phyloP scores from a whole-genome alignment of 2,329 filamentous ascomycete species.

The Dryadomyces quercus-mongolicae region DNA sequence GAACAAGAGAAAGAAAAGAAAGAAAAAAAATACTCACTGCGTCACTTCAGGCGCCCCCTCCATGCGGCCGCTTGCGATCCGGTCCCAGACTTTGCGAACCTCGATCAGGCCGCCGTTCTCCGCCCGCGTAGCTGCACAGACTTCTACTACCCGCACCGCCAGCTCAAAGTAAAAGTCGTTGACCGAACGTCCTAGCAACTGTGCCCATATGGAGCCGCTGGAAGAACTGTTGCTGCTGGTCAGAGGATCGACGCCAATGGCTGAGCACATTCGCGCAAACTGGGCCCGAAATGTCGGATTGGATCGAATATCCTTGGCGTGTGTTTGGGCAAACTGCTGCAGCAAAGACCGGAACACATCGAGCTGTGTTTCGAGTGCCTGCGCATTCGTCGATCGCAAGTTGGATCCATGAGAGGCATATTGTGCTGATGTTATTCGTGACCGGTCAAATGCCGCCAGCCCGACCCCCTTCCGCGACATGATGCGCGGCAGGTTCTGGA shows the following conservation, averaged over 20 bases:
- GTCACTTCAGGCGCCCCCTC: conserved; percentile 70
- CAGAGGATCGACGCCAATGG: conserved; percentile 90
- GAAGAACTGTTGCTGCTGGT: conserved; percentile 48
- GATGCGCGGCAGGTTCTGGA: not conserved
- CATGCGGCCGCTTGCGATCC: conserved; percentile 59
- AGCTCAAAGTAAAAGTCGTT: conserved; percentile 99
- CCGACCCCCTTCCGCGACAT: conserved; percentile 78
- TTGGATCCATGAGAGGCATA: conserved; percentile 83
- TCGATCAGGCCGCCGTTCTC: conserved; percentile 92
- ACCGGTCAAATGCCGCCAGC: conserved; percentile 79
- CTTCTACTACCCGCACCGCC: conserved; percentile 87
- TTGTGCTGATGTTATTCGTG: conserved; percentile 71
- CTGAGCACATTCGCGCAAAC: conserved; percentile 96
- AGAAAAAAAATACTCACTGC: conserved; percentile 57
- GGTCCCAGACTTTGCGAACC: conserved; percentile 65
- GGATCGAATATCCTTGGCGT: conserved; percentile 90
- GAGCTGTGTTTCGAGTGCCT: conserved; percentile 82
- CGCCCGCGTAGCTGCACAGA: conserved; percentile 71
- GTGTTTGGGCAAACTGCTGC: conserved; percentile 88
- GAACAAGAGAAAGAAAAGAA: no score
- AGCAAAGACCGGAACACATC: conserved; percentile 91
- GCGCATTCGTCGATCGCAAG: conserved; percentile 73
- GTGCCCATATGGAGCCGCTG: conserved; percentile 72
- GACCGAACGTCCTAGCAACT: conserved; percentile 79
- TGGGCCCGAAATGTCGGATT: conserved; percentile 92